phyloP scores from a whole-genome alignment of 306 rosid species.

The Citrullus mucosospermus region DNA sequence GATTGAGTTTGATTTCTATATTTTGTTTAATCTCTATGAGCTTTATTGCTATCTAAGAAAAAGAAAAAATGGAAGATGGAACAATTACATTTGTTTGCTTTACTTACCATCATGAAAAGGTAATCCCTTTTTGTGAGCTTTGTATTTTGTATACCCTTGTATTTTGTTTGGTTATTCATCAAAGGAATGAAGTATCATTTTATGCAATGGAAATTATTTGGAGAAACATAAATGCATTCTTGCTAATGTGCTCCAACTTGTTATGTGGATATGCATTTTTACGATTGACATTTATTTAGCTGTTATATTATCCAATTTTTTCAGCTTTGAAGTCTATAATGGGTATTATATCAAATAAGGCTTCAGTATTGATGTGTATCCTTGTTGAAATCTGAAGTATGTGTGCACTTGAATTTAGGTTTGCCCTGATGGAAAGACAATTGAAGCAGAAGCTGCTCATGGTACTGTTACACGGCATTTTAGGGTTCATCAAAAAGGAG shows the following conservation, averaged over 20 bases:
- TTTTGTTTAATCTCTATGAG: not conserved
- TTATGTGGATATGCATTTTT: not conserved
- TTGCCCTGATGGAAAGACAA: conserved; percentile 96
- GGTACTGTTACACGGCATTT: conserved; percentile 91
- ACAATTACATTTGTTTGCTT: not conserved
- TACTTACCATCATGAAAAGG: not conserved
- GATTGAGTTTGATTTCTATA: not conserved
- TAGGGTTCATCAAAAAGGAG: conserved; percentile 90
- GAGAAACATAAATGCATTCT: not conserved
- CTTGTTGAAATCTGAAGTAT: not conserved
- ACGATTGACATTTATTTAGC: too few species aligned
- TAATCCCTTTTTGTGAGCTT: not conserved
- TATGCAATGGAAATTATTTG: not conserved
- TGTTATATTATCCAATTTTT: not conserved
- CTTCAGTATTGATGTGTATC: not conserved
- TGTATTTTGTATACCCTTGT: not conserved
- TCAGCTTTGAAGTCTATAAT: not conserved
- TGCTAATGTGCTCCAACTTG: not conserved
- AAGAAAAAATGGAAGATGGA: not conserved
- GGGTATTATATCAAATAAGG: not conserved
- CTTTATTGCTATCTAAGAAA: not conserved
- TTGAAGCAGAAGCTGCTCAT: conserved; percentile 97
- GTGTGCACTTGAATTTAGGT: conserved; percentile 32
- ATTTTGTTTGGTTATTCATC: not conserved
- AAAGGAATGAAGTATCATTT: not conserved